Evolutionary conservation across 2,329 filamentous ascomycete species (phyloP).

Genomic region (Myriosclerotinia scirpicola): DNA sequence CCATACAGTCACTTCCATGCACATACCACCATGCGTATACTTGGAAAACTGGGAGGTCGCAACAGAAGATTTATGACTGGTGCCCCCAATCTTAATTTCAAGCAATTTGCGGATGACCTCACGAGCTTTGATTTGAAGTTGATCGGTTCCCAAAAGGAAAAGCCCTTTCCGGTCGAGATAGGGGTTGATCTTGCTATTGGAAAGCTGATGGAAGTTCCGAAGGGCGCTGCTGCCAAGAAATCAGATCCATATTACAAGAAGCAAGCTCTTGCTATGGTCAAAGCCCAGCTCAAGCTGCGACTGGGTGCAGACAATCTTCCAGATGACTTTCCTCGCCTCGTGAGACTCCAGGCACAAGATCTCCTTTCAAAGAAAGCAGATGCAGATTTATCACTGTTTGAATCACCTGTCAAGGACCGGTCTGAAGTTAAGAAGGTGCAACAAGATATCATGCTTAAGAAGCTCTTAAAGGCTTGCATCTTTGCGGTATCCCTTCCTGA

Average conservation of each 20-base stretch:
- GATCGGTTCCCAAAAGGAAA: constrained; percentile 83
- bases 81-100: constrained; percentile 78
- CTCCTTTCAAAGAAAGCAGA: constrained; percentile 71
- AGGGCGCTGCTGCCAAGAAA: constrained; percentile 53
- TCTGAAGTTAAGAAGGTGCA: constrained; percentile 85
- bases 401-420: constrained; percentile 73
- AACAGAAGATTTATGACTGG: constrained; percentile 95
- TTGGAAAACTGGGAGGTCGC: constrained; percentile 92
- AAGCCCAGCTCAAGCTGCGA: constrained; percentile 83
- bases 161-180: constrained; percentile 81
- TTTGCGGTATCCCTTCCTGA: constrained; percentile 81
- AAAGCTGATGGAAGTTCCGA: constrained; percentile 80
- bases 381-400: constrained; percentile 67
- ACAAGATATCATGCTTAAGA: constrained; percentile 80
- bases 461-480: constrained; percentile 84
- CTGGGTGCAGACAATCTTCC: constrained; percentile 85
- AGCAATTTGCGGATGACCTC: constrained; percentile 82
- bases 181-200: constrained; percentile 87
- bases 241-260: constrained; percentile 85
- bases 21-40: constrained; percentile 94
- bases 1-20: constrained; percentile 98
- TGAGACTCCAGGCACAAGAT: constrained; percentile 89
- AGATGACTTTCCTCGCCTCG: constrained; percentile 80
- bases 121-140: constrained; percentile 86
- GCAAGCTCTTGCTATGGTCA: constrained; percentile 85